These are phyloP conservation scores for Periconia sp. DNA, from an alignment of 2,329 filamentous ascomycete species.

Conservation along the genomic window DNA sequence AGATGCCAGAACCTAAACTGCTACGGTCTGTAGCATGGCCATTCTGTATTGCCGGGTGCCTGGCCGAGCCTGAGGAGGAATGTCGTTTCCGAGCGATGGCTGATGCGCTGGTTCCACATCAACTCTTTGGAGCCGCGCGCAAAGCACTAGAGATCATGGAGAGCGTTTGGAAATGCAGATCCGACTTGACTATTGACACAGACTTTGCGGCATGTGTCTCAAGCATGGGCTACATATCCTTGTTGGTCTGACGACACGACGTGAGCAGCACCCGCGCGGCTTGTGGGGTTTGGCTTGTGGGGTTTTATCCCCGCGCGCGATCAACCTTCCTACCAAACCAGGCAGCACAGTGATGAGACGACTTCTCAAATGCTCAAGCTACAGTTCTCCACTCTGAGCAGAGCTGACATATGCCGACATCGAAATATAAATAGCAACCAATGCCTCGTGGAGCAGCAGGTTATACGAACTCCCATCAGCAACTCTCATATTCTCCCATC, in stretches of 20 bases:
- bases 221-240: slow-evolving; percentile 6
- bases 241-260: slow-evolving; percentile 5
- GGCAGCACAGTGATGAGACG: too few relatives aligned
- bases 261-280: slow-evolving; percentile 8
- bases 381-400: too few relatives aligned
- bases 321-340: too few relatives aligned
- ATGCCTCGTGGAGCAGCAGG: background rate
- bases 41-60: slow-evolving; percentile 35
- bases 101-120: slow-evolving; percentile 15
- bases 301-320: background rate
- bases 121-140: slow-evolving; percentile 26
- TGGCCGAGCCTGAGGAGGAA: slow-evolving; percentile 14
- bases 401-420: too few relatives aligned
- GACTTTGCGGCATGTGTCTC: slow-evolving; percentile 7
- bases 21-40: slow-evolving; percentile 36
- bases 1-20: slow-evolving; percentile 15
- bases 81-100: slow-evolving; percentile 22
- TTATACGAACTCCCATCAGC: background rate
- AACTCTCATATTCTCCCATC: background rate
- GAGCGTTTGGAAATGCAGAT: slow-evolving; percentile 30
- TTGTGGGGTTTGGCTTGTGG: slow-evolving; percentile 8
- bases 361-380: too few relatives aligned
- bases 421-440: background rate
- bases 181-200: background rate
- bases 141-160: slow-evolving; percentile 42